Evolutionary conservation across 495 filamentous ascomycete genomes (phyloP), one percentile per base, ranked within the genome.

Genomic region (Talaromyces wortmannii): DNA sequence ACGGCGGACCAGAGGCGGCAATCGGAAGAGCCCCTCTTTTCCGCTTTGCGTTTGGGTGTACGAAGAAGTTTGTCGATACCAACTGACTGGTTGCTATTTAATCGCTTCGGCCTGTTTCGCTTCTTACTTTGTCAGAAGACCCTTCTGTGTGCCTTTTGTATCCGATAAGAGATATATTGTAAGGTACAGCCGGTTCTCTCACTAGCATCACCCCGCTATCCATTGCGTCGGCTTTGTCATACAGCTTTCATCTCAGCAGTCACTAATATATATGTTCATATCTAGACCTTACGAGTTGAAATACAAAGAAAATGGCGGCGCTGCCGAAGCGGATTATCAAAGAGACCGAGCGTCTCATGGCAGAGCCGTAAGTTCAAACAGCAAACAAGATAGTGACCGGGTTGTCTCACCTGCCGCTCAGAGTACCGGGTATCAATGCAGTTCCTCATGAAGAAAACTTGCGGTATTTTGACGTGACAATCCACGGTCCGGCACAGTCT

Each of bases 391-490:
- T 48, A 31, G n/a, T 42, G 18, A n/a, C 7, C 13, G 18, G 18
- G 42, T 50, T 64, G 16, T 54, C 56, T 45, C 15, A 47, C 43
- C 13, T 10, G 15, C 48, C 54, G 40, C 55, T 48, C 61, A 97
- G 92, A 45, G 94, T 97, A 16, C 91, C 91, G 30, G 94, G 94
- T 55, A 99, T 99, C 72, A 96, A 90, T 59, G 94, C 94, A 29
- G 80, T 96, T 55, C 95, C 95, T n/a, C 94, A 97, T 68, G 92
- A 97, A 67, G 94, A 99, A 61, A 99, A 99, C 70, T 81, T 97
- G 48, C 82, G 94, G 52, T 97, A 99, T 71, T 99, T 99, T 66
- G 95, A 97, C 67, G 94, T 99, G 55, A 89, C 84, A 60, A 96
- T 98, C 57, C 85, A 97, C 63, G 94, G 94, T n/a, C 94, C 94